Percentiles rank a stretch among this genome's conserved stretches.
These are phyloP conservation scores for Pyracantha coccinea DNA, from an alignment of 331 rosid species.

Conservation along the genomic window DNA sequence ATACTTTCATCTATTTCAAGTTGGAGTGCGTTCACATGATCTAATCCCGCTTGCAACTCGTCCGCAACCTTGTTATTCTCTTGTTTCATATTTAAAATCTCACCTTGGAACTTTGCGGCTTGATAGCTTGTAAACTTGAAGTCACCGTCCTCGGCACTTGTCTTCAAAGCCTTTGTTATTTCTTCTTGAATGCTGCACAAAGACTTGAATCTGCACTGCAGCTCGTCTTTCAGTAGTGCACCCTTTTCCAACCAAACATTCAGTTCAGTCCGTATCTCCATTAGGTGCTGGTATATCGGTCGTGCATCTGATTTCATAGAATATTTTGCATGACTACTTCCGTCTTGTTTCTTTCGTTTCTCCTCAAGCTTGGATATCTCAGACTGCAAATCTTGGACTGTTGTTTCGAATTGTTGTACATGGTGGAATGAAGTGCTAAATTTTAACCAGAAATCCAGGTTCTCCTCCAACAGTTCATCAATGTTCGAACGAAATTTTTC, in stretches of 20 bases:
- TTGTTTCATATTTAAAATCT: slow-evolving; percentile 92
- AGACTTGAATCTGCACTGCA: slow-evolving; percentile 59
- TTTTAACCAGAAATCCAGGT: slow-evolving; percentile 78
- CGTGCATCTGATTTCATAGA: slow-evolving; percentile 65
- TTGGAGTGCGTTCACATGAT: slow-evolving; percentile 49
- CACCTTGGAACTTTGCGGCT: slow-evolving; percentile 99
- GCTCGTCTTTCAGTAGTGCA: slow-evolving; percentile 52
- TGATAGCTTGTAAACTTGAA: slow-evolving; percentile 87
- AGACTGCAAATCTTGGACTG: slow-evolving; percentile 44
- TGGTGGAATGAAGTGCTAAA: slow-evolving; percentile 69
- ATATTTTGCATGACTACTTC: slow-evolving; percentile 20
- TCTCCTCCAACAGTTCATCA: slow-evolving; percentile 85
- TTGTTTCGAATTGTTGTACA: slow-evolving; percentile 63
- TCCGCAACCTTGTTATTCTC: slow-evolving; percentile 85
- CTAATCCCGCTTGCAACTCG: slow-evolving; percentile 78
- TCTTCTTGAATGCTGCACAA: slow-evolving; percentile 77
- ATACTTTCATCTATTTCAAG: slow-evolving; percentile 54
- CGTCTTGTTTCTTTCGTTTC: slow-evolving; percentile 37
- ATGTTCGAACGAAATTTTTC: slow-evolving; percentile 55
- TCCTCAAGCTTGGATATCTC: slow-evolving; percentile 53
- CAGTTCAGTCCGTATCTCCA: slow-evolving; percentile 66
- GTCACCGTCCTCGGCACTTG: slow-evolving; percentile 83
- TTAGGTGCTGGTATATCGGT: slow-evolving; percentile 81
- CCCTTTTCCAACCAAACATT: slow-evolving; percentile 62
- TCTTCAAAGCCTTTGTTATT: slow-evolving; percentile 64